A percentile compares a stretch with the other conserved stretches of the same genome.
These are phyloP conservation scores for Komagataea norvegica DNA, from an alignment of 1,139 yeast genomes.

Conservation along the genomic window DNA sequence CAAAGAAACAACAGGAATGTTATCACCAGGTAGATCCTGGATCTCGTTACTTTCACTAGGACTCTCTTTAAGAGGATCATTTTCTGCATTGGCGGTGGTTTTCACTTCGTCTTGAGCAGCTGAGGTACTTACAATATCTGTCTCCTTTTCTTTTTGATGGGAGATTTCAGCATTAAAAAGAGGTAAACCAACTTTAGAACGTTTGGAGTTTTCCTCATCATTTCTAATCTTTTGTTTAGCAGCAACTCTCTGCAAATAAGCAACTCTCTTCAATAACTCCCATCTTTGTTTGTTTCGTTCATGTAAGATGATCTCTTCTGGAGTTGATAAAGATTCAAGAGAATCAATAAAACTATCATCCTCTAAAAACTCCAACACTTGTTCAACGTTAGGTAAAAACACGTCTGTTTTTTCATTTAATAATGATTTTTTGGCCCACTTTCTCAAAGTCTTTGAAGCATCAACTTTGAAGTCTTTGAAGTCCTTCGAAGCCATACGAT, in stretches of 20 bases:
- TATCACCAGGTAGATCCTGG: conserved; percentile 27
- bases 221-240: conserved; percentile 25
- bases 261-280: conserved; percentile 62
- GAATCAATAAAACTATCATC: conserved; percentile 36
- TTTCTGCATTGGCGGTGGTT: conserved; percentile 3
- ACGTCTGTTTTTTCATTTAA: conserved; percentile 35
- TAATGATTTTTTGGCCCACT: conserved; percentile 49
- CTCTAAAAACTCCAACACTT: conserved; percentile 50
- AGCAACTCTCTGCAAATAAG: conserved; percentile 50
- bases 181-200: conserved; percentile 20
- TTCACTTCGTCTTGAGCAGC: not conserved
- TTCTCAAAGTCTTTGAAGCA: conserved; percentile 49
- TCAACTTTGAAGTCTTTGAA: conserved; percentile 45
- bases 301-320: conserved; percentile 39
- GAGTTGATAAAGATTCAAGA: conserved; percentile 31
- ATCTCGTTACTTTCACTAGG: conserved; percentile 12
- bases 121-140: not conserved
- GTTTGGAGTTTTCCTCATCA: conserved; percentile 24
- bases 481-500: conserved; percentile 45
- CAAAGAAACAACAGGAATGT: conserved; percentile 44
- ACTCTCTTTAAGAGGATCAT: not conserved
- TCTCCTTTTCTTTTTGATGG: conserved; percentile 5
- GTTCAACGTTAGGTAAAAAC: conserved; percentile 55
- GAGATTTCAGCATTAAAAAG: conserved; percentile 9
- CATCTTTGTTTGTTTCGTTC: conserved; percentile 56